phyloP scores from a whole-genome alignment of 306 rosid genomes.

The Cercis canadensis region DNA sequence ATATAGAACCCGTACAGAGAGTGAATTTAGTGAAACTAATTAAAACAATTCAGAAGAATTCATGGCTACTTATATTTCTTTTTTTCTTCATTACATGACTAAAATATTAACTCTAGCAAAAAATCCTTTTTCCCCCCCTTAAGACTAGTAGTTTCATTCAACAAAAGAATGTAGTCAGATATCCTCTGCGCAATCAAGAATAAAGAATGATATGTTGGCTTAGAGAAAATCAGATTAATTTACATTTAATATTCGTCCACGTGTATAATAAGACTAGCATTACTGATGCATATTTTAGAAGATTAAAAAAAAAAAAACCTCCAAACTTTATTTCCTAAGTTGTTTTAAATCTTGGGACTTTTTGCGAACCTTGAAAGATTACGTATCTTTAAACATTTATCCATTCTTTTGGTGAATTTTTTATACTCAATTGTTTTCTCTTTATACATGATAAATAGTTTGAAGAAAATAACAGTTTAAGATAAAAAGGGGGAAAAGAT shows the following conservation, averaged over 20 bases:
- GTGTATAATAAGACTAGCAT: not conserved
- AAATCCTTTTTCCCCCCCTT: not conserved
- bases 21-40: constrained; percentile 26
- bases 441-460: too few species aligned
- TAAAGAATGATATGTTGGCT: not conserved
- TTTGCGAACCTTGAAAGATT: not conserved
- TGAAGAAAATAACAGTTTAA: too few species aligned
- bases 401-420: not conserved
- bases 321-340: not conserved
- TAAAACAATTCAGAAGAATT: not conserved
- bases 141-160: too few species aligned
- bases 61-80: not conserved
- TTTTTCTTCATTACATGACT: not conserved
- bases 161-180: constrained; percentile 7
- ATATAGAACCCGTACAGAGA: constrained; percentile 30
- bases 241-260: not conserved
- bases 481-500: not conserved
- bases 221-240: not conserved
- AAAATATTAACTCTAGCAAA: not conserved
- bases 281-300: not conserved
- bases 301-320: too few species aligned
- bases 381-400: too few species aligned
- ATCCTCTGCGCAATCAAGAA: not conserved
- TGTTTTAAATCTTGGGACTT: not conserved
- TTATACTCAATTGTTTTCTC: not conserved